Base-by-base conservation (phyloP, 2,329 filamentous ascomycete species). In the Neofusicoccum cordaticola region DNA sequence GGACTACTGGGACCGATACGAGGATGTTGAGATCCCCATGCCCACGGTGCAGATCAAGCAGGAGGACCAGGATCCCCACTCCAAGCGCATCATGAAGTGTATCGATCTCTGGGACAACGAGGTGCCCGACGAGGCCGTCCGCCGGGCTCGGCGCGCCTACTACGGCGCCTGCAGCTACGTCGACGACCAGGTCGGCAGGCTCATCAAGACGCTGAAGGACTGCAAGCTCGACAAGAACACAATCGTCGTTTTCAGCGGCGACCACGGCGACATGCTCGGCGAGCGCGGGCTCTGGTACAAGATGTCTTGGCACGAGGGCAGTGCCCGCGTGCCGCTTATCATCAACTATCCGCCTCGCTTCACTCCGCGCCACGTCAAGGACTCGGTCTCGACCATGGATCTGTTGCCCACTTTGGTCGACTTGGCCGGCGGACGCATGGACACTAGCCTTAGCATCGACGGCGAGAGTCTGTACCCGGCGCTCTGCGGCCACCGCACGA, bases 251-350 rank as follows among this genome's bases (percentile, higher is more conserved):
- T 97, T 97, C 80, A 93, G 90, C 65, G 93, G 93, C 50, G 93
- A 97, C 75, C 93, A 97, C 73, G 93, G 93, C 64, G 93, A 97
- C 78, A 97, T 97, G 93, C 86, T 97, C 7, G 93, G 93, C 66
- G 93, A 97, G 82, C 88, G 92, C 62, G 90, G 91, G 5, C 82
- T 97, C 52, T 97, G 93, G 93, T 93, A 97, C 83, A 97, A 97
- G 84, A 97, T 97, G 93, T 92, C 88, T 74, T 97, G 95, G 85
- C 97, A 93, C 72, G 93, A 97, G 83, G 89, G 89, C 45, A 96
- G 92, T 12, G 92, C 92, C 51, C 90, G 93, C 34, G 93, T 97
- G 22, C 93, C 93, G 1, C 88, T 97, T 74, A 83, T 97, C 68
- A 85, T 97, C 75, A 89, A 92, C 77, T 88, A 93, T 71, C 93